phyloP scores from a whole-genome alignment of 345 rosid genomes.

The Acer saccharum region DNA sequence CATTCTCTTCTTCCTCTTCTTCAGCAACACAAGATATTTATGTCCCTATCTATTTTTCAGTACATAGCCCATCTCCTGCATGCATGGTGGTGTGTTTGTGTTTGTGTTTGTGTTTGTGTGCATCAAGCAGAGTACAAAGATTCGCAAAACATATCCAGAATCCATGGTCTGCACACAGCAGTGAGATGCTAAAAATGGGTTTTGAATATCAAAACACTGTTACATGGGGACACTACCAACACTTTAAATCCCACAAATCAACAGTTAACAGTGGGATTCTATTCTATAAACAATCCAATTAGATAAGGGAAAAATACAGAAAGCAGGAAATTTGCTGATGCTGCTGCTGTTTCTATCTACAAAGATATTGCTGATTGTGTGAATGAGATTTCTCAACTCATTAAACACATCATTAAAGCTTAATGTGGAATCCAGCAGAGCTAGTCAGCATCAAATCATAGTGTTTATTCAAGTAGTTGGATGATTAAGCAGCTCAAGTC shows the following conservation, averaged over 20 bases:
- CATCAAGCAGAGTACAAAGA: constrained; percentile 28
- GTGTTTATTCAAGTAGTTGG: neutral
- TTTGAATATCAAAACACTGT: no score
- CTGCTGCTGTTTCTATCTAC: neutral
- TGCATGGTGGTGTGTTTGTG: constrained; percentile 10
- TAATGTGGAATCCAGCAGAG: constrained; percentile 23
- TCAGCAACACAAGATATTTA: constrained; percentile 28
- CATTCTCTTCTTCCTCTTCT: constrained; percentile 24
- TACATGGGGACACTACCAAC: neutral
- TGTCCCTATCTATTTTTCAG: constrained; percentile 25
- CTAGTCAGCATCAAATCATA: constrained; percentile 1
- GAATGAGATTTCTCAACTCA: constrained; percentile 23
- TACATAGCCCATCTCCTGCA: constrained; percentile 35
- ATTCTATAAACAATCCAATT: neutral
- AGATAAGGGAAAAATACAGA: neutral
- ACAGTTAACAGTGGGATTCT: neutral
- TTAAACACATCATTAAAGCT: neutral
- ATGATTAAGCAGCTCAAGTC: neutral
- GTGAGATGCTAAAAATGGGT: neutral
- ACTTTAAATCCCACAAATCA: neutral
- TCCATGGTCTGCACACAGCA: constrained; percentile 11
- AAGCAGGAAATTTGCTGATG: constrained; percentile 1
- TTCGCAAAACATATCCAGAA: constrained; percentile 24
- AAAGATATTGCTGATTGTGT: constrained; percentile 13
- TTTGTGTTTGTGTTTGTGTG: neutral